phyloP scores from a whole-genome alignment of 1,284 basidiomycete species.

The Leccinum ponderosum region DNA sequence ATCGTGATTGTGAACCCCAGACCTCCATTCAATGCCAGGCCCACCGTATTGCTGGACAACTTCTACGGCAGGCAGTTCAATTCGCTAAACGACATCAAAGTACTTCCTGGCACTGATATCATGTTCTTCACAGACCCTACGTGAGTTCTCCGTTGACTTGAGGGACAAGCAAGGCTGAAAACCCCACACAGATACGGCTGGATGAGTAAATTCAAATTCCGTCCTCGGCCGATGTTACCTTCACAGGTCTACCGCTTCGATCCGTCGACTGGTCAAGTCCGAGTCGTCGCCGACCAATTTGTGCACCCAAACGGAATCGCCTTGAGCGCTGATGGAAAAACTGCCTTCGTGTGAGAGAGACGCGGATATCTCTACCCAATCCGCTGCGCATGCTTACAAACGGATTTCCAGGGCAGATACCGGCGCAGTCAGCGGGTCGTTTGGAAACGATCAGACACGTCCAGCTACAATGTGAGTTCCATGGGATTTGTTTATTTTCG shows the following conservation, averaged over 20 bases:
- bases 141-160: conserved; percentile 38
- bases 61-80: conserved; percentile 80
- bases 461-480: conserved; percentile 69
- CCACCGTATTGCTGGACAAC: conserved; percentile 67
- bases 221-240: conserved; percentile 61
- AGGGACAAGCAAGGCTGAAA: conserved; percentile 2
- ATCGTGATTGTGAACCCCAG: conserved; percentile 66
- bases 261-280: conserved; percentile 60
- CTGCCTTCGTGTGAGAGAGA: conserved; percentile 63
- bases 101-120: conserved; percentile 65
- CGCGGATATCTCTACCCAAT: conserved; percentile 2
- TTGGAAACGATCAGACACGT: conserved; percentile 57
- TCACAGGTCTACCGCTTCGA: conserved; percentile 77
- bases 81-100: conserved; percentile 76
- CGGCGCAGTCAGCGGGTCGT: conserved; percentile 42
- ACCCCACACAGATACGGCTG: conserved; percentile 56
- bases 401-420: conserved; percentile 50
- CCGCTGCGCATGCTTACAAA: background rate
- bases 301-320: conserved; percentile 66
- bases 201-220: conserved; percentile 53
- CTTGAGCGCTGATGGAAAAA: conserved; percentile 66
- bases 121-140: conserved; percentile 69
- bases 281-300: conserved; percentile 72
- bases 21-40: conserved; percentile 60
- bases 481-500: background rate